Evolutionary conservation across 192 early-diverging fungal genomes (phyloP).

Genomic region (Umbelopsis vinacea): DNA sequence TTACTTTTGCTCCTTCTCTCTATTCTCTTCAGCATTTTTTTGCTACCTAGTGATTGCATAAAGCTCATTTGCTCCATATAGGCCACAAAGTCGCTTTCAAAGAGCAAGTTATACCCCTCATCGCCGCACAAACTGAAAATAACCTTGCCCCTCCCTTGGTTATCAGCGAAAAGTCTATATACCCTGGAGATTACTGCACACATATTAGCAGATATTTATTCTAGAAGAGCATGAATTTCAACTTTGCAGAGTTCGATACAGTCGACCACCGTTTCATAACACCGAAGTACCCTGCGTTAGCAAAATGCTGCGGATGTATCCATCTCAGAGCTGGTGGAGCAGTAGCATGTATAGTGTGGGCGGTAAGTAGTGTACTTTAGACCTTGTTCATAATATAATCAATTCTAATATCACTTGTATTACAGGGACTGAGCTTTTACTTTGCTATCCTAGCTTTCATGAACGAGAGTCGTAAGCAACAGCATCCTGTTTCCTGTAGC

Average conservation of each 20-base stretch:
- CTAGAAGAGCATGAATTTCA: constrained; percentile 16
- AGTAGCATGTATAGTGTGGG: constrained; percentile 33
- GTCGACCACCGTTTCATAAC: neutral
- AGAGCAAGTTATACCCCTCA: neutral
- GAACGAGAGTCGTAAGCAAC: constrained; percentile 30
- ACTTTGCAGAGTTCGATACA: neutral
- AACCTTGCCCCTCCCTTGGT: neutral
- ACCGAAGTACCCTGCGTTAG: constrained; percentile 3
- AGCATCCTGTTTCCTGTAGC: neutral
- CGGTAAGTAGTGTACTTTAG: constrained; percentile 25
- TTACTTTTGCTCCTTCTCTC: neutral
- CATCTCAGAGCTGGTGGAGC: constrained; percentile 30
- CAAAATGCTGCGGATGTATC: constrained; percentile 38
- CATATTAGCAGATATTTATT: constrained; percentile 13
- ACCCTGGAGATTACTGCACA: constrained; percentile 4
- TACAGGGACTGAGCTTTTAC: constrained; percentile 34
- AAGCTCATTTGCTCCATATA: neutral
- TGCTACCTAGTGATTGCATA: neutral
- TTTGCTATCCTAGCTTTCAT: constrained; percentile 41
- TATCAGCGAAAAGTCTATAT: neutral
- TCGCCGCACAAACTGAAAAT: neutral
- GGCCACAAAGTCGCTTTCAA: neutral
- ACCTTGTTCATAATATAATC: neutral
- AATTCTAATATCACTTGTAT: neutral
- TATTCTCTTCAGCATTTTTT: neutral